Percentiles rank a stretch among this genome's conserved stretches.
These are phyloP conservation scores for Suhomyces chickasaworum DNA, from an alignment of 1,139 yeast genomes.

Conservation along the genomic window DNA sequence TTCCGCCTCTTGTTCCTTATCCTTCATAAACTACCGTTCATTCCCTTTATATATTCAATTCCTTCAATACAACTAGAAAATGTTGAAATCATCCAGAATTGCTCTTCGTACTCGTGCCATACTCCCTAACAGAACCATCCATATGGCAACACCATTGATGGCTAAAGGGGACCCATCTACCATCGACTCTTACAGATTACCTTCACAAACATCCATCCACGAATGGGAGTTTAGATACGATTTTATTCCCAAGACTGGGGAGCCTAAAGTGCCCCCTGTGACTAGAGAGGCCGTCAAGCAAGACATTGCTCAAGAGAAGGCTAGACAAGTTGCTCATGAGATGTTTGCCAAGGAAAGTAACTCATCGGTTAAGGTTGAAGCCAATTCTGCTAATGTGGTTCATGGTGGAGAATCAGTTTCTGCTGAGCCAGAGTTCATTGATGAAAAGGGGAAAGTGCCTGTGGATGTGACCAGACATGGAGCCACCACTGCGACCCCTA, in stretches of 20 bases:
- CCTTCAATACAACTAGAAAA: not conserved
- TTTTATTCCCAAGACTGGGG: conserved; percentile 45
- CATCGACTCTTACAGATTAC: conserved; percentile 47
- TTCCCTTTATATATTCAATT: not conserved
- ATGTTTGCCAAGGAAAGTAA: conserved; percentile 39
- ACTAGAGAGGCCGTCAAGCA: conserved; percentile 53
- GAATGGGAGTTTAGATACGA: conserved; percentile 57
- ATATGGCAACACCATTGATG: not conserved
- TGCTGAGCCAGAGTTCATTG: conserved; percentile 43
- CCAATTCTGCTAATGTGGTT: conserved; percentile 43
- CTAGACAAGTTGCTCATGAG: conserved; percentile 45
- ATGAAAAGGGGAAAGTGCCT: conserved; percentile 32
- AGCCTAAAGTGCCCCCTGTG: conserved; percentile 55
- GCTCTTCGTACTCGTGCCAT: conserved; percentile 3
- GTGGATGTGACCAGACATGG: conserved; percentile 19
- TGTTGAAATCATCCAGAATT: conserved; percentile 4
- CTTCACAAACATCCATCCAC: conserved; percentile 50
- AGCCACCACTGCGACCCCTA: conserved; percentile 15
- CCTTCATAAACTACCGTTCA: not conserved
- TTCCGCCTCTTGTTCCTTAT: not conserved
- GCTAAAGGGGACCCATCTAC: conserved; percentile 51
- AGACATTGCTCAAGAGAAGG: conserved; percentile 48
- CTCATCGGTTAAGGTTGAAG: conserved; percentile 48
- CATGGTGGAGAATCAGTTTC: conserved; percentile 48
- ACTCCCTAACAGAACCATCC: not conserved